Evolutionary conservation across 1,139 yeast genomes (phyloP), one percentile per base, ranked within the genome.

Genomic region (Entelexis sorbosivorans): DNA sequence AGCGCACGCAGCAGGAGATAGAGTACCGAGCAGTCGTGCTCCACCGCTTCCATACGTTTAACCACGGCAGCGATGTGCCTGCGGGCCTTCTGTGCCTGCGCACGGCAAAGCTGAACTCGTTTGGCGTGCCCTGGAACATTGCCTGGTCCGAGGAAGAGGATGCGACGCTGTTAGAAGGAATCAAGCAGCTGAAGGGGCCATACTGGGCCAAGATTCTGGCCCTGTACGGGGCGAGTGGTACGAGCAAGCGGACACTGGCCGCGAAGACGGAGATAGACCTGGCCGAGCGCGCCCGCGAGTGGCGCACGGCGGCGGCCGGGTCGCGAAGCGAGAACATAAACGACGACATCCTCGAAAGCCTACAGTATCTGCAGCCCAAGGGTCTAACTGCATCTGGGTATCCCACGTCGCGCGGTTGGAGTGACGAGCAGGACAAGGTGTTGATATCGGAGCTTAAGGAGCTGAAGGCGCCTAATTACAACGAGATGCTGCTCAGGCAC

Each of bases 381-480:
- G 31, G 31, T 13, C 31, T 28, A 1, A 28, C 31, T 28, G 14
- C 31, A 5, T 28, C 31, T 10, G 31, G 31, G 13, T 28, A 10
- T 13, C 31, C 31, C 13, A 28, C 31, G 11, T 28, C 31, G 10
- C 31, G 31, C 31, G 31, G 31, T 5, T 28, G 31, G 31, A 28
- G 31, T 13, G 31, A 28, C 13, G 31, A 28, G 10, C 31, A 28
- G 31, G 31, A 28, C 11, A 28, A 28, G 31, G 31, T 28, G 3
- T 13, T 28, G 11, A 28, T 28, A 8, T 28, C 31, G 50, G 51
- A 49, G 28, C 42, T 49, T 26, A n/a, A 29, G 10, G n/a, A 16
- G 19, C 42, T 44, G n/a, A 22, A 38, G 20, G 20, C 50, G n/a
- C 51, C 51, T 29, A 49, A 35, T 17, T 49, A 49, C 45, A 46